Evolutionary conservation across 2,329 filamentous ascomycete species (phyloP), one percentile per base, ranked within the genome.

Genomic region (Cyphellophora europaea): DNA sequence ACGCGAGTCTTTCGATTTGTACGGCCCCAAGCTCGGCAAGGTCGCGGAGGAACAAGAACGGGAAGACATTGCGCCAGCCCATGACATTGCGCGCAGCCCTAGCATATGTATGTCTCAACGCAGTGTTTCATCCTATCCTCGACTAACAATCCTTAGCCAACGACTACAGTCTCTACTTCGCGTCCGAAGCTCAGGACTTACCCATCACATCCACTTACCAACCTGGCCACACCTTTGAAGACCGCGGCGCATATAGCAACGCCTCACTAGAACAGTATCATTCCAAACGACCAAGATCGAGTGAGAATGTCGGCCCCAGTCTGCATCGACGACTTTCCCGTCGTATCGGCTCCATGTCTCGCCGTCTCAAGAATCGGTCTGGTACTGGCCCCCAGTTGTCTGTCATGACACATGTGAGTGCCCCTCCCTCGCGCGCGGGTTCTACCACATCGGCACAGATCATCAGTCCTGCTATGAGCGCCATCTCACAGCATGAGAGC

Each of bases 31-130:
- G 41, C 67, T 95, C 42, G 82, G 85, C 11, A 83, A 91, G 50
- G 82, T 95, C 13, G 74, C 87, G 51, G 88, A 95, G 57, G 87
- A 93, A 51, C 54, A 63, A 14, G 45, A 46, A 33, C 43, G 36
- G 32, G 41, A 25, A 8, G 21, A n/a, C 21, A n/a, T n/a, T n/a
- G n/a, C n/a, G n/a, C n/a, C n/a, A n/a, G n/a, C n/a, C n/a, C n/a
- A n/a, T n/a, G n/a, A n/a, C n/a, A n/a, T n/a, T n/a, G n/a, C n/a
- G n/a, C n/a, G n/a, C n/a, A n/a, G n/a, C n/a, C n/a, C n/a, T n/a
- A n/a, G n/a, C n/a, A n/a, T n/a, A n/a, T n/a, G n/a, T n/a, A n/a
- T n/a, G n/a, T n/a, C n/a, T n/a, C n/a, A n/a, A n/a, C n/a, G n/a
- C n/a, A n/a, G n/a, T n/a, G n/a, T n/a, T n/a, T n/a, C n/a, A n/a